phyloP scores from a whole-genome alignment of 2,329 filamentous ascomycete genomes.

The Pseudogymnoascus sp. region DNA sequence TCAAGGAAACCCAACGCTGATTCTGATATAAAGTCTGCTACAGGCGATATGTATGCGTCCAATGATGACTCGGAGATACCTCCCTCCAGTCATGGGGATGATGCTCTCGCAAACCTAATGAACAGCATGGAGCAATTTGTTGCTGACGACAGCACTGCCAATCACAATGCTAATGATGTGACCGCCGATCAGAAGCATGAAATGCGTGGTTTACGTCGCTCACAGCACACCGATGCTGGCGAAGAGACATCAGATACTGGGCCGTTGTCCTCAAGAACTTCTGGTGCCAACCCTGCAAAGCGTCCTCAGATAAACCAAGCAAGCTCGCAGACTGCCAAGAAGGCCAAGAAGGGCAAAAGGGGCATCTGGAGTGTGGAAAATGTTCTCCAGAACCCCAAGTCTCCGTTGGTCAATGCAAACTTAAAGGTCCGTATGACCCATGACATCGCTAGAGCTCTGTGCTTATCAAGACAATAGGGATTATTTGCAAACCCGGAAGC shows the following conservation, averaged over 20 bases:
- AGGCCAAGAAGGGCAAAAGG: not conserved
- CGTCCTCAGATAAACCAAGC: not conserved
- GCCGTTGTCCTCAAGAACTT: not conserved
- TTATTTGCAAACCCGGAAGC: conserved; percentile 33
- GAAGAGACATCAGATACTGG: not conserved
- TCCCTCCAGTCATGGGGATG: not conserved
- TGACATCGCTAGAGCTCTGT: not conserved
- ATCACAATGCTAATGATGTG: not conserved
- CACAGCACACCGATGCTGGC: not conserved
- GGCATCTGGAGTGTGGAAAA: conserved; percentile 4
- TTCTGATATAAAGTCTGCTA: not conserved
- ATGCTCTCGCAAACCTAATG: not conserved
- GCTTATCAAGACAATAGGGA: conserved; percentile 26
- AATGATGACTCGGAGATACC: not conserved
- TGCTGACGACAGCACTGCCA: not conserved
- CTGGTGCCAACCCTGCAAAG: not conserved
- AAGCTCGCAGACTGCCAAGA: not conserved
- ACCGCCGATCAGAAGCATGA: not conserved
- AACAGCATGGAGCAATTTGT: conserved; percentile 4
- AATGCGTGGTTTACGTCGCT: not conserved
- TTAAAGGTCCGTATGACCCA: not conserved
- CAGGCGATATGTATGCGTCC: not conserved
- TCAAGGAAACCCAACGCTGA: not conserved
- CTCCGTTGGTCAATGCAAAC: not conserved
- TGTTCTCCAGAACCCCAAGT: conserved; percentile 12